phyloP scores from a whole-genome alignment of 1,139 yeast genomes.

The Nadsonia starkeyi-henricii region DNA sequence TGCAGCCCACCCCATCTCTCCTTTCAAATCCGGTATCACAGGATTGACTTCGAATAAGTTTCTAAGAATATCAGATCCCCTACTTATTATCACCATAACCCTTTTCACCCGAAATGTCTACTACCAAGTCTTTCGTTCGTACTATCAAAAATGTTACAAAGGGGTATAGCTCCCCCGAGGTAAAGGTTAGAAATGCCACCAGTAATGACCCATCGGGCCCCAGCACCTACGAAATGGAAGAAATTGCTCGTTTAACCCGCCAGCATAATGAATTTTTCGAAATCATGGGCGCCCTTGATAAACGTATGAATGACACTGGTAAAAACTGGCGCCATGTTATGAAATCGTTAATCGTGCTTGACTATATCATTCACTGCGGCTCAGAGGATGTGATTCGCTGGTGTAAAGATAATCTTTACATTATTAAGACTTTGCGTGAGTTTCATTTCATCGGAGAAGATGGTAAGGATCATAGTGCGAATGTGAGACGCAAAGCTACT shows the following conservation, averaged over 20 bases:
- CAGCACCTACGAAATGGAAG: slow-evolving; percentile 68
- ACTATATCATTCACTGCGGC: slow-evolving; percentile 74
- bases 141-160: slow-evolving; percentile 84
- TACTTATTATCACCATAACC: too few species aligned
- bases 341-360: slow-evolving; percentile 67
- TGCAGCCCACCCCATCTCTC: too few species aligned
- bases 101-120: background rate
- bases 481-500: slow-evolving; percentile 79
- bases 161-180: slow-evolving; percentile 80
- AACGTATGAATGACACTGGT: slow-evolving; percentile 89
- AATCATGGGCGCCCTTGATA: slow-evolving; percentile 89
- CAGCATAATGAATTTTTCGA: slow-evolving; percentile 71
- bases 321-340: slow-evolving; percentile 97
- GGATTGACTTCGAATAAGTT: too few species aligned
- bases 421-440: slow-evolving; percentile 82
- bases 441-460: slow-evolving; percentile 71
- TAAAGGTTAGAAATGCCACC: slow-evolving; percentile 78
- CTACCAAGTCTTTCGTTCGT: slow-evolving; percentile 52
- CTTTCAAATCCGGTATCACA: too few species aligned
- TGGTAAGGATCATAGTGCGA: slow-evolving; percentile 78
- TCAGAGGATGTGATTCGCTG: slow-evolving; percentile 84
- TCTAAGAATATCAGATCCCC: too few species aligned
- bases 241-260: slow-evolving; percentile 61
- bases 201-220: slow-evolving; percentile 85
- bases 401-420: slow-evolving; percentile 82